Conservation (phyloP, 345 rosid genomes). For the Gossypium stocksii region DNA sequence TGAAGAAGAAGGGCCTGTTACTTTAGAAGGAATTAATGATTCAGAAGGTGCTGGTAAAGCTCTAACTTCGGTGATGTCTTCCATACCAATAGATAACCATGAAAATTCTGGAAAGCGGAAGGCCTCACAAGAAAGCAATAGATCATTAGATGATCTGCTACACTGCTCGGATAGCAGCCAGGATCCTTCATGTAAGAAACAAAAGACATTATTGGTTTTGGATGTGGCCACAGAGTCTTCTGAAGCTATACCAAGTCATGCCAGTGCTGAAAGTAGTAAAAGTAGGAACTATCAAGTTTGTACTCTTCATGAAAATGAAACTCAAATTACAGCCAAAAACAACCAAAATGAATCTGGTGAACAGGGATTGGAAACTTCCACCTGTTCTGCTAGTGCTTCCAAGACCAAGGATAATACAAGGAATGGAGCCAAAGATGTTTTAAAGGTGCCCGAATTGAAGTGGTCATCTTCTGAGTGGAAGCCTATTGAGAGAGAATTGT, state of each 20-base stretch:
- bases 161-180: constrained; percentile 25
- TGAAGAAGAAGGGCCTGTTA: constrained; percentile 20
- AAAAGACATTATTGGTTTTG: constrained; percentile 37
- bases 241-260: constrained; percentile 22
- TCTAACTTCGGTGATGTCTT: constrained; percentile 32
- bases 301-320: constrained; percentile 28
- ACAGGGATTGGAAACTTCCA: constrained; percentile 18
- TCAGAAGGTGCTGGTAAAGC: constrained; percentile 32
- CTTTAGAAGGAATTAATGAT: constrained; percentile 25
- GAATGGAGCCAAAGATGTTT: constrained; percentile 25
- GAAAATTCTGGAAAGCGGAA: constrained; percentile 60
- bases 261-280: constrained; percentile 20
- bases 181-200: constrained; percentile 54
- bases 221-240: constrained; percentile 19
- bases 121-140: constrained; percentile 28
- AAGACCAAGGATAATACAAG: constrained; percentile 25
- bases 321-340: constrained; percentile 24
- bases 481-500: constrained; percentile 87
- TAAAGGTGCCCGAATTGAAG: constrained; percentile 37
- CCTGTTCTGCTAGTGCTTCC: constrained; percentile 26
- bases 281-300: neutral
- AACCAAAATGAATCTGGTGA: constrained; percentile 26
- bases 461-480: constrained; percentile 58
- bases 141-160: constrained; percentile 16
- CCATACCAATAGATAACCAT: constrained; percentile 19